Base-by-base conservation (phyloP, 2,329 filamentous ascomycete species). In the Neurospora sp. region DNA sequence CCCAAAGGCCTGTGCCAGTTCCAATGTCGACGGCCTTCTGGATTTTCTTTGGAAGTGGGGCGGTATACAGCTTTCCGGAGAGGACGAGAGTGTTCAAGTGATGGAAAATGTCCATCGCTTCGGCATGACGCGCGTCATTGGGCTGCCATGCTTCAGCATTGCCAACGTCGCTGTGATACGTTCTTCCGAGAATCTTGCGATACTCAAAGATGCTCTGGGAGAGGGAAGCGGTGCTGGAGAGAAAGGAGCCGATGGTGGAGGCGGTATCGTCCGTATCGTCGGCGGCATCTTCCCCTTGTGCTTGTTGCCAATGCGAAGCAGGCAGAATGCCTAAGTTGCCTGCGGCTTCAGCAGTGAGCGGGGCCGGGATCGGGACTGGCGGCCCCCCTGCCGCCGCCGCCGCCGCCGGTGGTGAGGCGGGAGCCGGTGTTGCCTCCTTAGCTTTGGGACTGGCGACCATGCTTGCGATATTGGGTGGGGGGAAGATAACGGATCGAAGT, bases 101-200 rank as follows among this genome's bases (percentile, higher is more conserved):
- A 72, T 82, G 80, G 33, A 77, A 73, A 28, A 82, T 76, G 68
- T 82, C 79, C 13, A 82, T 70, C 6, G 70, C 66, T 62, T 71
- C 70, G 19, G 66, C 68, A 15, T 71, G 72, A 17, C 38, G 46
- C 10, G 38, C 69, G 42, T 73, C 70, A 33, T 73, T 73, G 1
- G 72, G 72, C 6, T 39, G 66, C 72, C 72, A 72, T 28, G 23
- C 38, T 33, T 33, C 23, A 38, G 66, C 38, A 23, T 69, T 62
- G 39, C 71, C 71, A 36, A 73, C 67, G 2, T 71, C 39, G 28
- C 58, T 67, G 17, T 70, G 70, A 19, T 70, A 74, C 9, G 73
- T 74, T 17, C 73, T 66, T 40, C 73, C 72, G 28, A 69, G 68
- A 4, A 72, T n/a, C 2, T 67, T 70, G 3, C 73, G 69, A 36